Evolutionary conservation across 2,329 filamentous ascomycete species (phyloP).

Genomic region (Trichoderma sp.): DNA sequence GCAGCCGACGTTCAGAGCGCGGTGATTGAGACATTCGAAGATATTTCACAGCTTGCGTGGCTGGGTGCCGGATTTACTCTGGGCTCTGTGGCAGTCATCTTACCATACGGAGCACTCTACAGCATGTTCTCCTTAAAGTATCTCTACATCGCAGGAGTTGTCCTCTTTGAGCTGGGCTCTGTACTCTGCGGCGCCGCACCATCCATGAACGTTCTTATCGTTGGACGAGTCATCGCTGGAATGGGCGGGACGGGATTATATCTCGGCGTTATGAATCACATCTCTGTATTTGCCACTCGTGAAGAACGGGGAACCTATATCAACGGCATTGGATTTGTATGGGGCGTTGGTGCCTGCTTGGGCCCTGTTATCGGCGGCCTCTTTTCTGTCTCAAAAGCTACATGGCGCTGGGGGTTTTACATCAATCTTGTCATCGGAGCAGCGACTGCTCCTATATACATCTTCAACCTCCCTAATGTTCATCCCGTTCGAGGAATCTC

Average conservation of each 20-base stretch:
- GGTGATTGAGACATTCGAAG: background rate
- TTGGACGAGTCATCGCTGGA: background rate
- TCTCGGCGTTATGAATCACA: background rate
- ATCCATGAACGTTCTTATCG: background rate
- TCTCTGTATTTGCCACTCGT: background rate
- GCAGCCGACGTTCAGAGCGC: background rate
- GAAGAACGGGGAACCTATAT: background rate
- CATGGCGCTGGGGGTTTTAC: no score
- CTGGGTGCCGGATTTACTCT: conserved; percentile 42
- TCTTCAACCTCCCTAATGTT: no score
- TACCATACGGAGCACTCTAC: conserved; percentile 41
- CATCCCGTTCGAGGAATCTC: no score
- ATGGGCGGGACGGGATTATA: background rate
- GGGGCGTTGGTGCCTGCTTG: background rate
- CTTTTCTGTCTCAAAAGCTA: no score
- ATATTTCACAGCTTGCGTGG: conserved; percentile 42
- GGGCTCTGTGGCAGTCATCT: conserved; percentile 41
- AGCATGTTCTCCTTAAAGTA: conserved; percentile 48
- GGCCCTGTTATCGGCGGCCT: no score
- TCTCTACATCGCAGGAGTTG: conserved; percentile 31
- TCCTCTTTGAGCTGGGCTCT: background rate
- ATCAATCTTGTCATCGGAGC: no score
- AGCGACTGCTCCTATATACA: no score
- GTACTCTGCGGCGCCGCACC: background rate
- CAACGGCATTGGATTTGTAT: background rate